Conservation (phyloP, 805 yeast genomes). For the Yamadazyma laniorum region DNA sequence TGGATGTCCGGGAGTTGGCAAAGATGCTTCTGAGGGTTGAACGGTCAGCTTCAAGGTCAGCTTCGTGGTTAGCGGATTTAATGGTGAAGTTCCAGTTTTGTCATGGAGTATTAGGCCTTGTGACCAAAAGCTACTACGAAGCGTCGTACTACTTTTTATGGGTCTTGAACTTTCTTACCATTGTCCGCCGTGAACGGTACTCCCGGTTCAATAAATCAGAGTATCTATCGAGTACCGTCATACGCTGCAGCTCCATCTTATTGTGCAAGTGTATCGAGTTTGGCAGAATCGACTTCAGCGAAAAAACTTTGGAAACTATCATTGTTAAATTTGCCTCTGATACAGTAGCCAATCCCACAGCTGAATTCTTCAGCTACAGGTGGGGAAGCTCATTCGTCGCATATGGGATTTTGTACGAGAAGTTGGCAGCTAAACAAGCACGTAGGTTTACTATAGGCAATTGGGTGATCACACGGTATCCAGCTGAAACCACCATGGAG, state of each 20-base stretch:
- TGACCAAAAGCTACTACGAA: constrained; percentile 15
- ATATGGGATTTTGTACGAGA: constrained; percentile 23
- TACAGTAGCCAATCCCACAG: constrained; percentile 9
- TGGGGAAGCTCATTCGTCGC: constrained; percentile 23
- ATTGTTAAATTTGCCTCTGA: constrained; percentile 8
- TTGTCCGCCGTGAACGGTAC: constrained; percentile 6
- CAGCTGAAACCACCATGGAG: constrained; percentile 21
- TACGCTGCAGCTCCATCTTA: constrained; percentile 12
- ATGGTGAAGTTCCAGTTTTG: constrained; percentile 19
- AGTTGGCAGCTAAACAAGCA: constrained; percentile 12
- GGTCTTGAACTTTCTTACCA: constrained; percentile 16
- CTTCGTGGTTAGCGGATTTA: constrained; percentile 2
- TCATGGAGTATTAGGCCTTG: constrained; percentile 18
- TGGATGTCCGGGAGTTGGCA: constrained; percentile 12
- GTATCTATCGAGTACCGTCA: constrained; percentile 13
- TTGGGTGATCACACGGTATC: constrained; percentile 9
- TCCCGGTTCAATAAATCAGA: constrained; percentile 12
- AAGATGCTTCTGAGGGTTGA: constrained; percentile 9
- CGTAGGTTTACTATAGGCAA: constrained; percentile 10
- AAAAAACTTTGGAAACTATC: constrained; percentile 9
- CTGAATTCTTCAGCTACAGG: constrained; percentile 22
- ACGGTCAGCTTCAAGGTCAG: neutral
- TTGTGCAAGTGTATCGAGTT: constrained; percentile 16
- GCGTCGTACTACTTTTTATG: constrained; percentile 20
- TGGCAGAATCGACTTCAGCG: constrained; percentile 13